Conservation (phyloP, 2,329 filamentous ascomycete genomes). For the Hymenoscyphus repandus region DNA sequence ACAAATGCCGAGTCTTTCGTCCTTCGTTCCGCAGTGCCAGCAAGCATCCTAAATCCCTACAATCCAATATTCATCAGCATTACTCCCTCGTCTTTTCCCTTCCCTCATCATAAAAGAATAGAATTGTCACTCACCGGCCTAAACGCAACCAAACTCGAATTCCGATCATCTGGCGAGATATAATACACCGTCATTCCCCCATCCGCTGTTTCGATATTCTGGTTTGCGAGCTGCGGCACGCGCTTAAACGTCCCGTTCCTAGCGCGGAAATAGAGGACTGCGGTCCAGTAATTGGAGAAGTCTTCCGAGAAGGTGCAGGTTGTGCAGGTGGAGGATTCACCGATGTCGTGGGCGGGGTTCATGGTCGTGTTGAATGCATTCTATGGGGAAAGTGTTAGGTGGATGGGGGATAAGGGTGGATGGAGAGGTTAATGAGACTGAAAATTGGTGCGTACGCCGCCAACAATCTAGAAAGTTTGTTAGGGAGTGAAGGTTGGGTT, state of each 20-base stretch:
- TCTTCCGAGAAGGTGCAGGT: conserved; percentile 8
- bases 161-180: conserved; percentile 1
- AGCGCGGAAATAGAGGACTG: conserved; percentile 8
- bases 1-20: conserved; percentile 1
- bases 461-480: not conserved
- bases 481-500: not conserved
- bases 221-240: conserved; percentile 3
- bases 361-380: conserved; percentile 5
- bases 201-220: conserved; percentile 3
- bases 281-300: conserved; percentile 10
- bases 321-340: conserved; percentile 1
- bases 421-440: not conserved
- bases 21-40: conserved; percentile 2
- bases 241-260: conserved; percentile 8
- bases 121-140: not conserved
- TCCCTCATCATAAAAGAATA: not conserved
- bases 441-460: not conserved
- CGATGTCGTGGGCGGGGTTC: not conserved
- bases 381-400: not conserved
- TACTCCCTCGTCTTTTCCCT: not conserved
- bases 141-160: not conserved
- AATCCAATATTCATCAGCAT: not conserved
- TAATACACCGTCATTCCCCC: conserved; percentile 9
- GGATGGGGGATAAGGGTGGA: not conserved
- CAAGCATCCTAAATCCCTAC: conserved; percentile 7